phyloP scores from a whole-genome alignment of 2,329 filamentous ascomycete species.

The Verticillium nonalfalfae region DNA sequence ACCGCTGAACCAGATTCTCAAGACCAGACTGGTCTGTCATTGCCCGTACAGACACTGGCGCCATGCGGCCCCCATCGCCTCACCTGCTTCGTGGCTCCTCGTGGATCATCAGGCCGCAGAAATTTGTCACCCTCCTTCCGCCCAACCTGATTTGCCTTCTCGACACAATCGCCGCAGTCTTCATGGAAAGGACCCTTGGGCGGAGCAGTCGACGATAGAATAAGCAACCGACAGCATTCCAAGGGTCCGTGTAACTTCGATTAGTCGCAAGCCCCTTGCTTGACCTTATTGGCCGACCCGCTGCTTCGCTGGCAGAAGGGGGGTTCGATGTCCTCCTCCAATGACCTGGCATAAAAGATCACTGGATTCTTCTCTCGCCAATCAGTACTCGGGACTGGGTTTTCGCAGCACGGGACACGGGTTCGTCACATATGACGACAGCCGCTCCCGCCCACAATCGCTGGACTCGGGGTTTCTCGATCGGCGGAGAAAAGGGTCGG shows the following conservation, averaged over 20 bases:
- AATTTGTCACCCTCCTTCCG: neutral
- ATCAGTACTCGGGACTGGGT: neutral
- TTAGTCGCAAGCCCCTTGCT: neutral
- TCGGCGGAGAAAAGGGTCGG: conserved; percentile 5
- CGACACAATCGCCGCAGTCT: neutral
- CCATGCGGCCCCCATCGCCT: neutral
- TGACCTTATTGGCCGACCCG: neutral
- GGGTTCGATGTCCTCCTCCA: neutral
- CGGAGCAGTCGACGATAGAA: neutral
- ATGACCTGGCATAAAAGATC: neutral
- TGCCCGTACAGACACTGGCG: neutral
- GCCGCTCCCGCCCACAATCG: neutral
- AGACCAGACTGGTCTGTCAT: neutral
- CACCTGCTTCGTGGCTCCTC: neutral
- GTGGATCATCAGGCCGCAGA: neutral
- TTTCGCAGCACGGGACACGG: conserved; percentile 1
- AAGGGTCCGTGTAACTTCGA: neutral
- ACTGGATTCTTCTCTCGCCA: conserved; percentile 1
- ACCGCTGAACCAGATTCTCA: conserved; percentile 1
- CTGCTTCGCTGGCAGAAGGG: neutral
- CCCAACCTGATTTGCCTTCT: neutral
- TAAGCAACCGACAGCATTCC: neutral
- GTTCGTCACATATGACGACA: conserved; percentile 3
- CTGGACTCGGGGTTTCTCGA: neutral
- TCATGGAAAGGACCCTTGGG: neutral